Percentiles rank a stretch among this genome's conserved stretches.
phyloP scores from a whole-genome alignment of 2,329 filamentous ascomycete genomes.

The Cryphonectria radicalis region DNA sequence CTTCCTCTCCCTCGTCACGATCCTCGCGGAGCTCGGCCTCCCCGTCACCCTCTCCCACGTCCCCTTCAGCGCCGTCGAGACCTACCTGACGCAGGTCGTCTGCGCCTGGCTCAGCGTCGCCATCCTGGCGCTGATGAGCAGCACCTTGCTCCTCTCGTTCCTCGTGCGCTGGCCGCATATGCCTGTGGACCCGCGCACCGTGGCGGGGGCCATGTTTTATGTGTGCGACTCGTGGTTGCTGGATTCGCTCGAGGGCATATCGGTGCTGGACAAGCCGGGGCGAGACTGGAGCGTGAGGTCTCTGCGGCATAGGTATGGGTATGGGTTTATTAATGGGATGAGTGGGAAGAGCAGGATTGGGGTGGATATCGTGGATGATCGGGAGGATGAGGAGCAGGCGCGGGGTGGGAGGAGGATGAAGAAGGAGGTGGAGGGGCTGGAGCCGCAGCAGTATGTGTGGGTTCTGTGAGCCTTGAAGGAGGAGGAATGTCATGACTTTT shows the following conservation, averaged over 20 bases:
- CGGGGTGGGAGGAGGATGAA: no score
- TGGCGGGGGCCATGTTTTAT: slow-evolving; percentile 43
- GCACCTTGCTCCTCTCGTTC: slow-evolving; percentile 41
- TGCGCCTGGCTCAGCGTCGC: slow-evolving; percentile 41
- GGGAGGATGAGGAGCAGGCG: slow-evolving; percentile 6
- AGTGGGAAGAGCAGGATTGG: slow-evolving; percentile 36
- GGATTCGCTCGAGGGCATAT: slow-evolving; percentile 37
- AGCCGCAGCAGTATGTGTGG: slow-evolving; percentile 7
- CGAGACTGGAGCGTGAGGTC: slow-evolving; percentile 38
- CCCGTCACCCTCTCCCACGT: slow-evolving; percentile 45
- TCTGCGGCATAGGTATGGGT: slow-evolving; percentile 39
- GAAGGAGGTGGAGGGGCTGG: background rate
- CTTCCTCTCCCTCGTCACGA: slow-evolving; percentile 38
- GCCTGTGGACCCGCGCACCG: slow-evolving; percentile 42
- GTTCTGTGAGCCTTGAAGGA: background rate
- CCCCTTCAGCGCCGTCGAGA: slow-evolving; percentile 43
- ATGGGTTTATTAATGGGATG: slow-evolving; percentile 39
- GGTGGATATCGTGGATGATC: slow-evolving; percentile 32
- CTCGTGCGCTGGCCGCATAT: slow-evolving; percentile 42
- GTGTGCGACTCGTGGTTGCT: slow-evolving; percentile 42
- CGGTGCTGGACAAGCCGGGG: slow-evolving; percentile 35
- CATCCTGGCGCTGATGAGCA: slow-evolving; percentile 43
- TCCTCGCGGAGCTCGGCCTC: slow-evolving; percentile 43
- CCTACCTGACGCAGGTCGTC: slow-evolving; percentile 38
- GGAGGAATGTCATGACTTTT: no score